These are phyloP conservation scores for Phytophthora vignae DNA, from an alignment of 352 stramenopile genomes.

Conservation along the genomic window DNA sequence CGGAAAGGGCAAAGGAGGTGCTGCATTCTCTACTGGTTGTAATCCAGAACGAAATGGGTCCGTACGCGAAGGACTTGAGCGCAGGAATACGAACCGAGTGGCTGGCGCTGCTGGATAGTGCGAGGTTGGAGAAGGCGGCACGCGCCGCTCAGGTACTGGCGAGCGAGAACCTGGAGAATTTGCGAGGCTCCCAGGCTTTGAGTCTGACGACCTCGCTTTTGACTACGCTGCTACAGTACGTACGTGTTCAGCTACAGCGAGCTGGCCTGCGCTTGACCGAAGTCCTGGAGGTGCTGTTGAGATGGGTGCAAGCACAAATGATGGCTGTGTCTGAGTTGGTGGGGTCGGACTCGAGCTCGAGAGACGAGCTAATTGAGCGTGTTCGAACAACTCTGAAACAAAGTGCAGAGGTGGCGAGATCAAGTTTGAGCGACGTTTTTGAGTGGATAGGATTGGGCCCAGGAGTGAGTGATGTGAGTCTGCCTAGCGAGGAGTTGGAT, in stretches of 20 bases:
- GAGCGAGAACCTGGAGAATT: neutral
- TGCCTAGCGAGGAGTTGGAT: conserved; percentile 23
- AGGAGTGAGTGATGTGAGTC: conserved; percentile 20
- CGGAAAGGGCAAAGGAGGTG: conserved; percentile 6
- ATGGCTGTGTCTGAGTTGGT: conserved; percentile 5
- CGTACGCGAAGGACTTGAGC: neutral
- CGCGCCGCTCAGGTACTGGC: conserved; percentile 9
- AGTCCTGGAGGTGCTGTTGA: conserved; percentile 11
- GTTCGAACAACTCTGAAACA: conserved; percentile 4
- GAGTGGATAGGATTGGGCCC: conserved; percentile 23
- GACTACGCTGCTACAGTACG: conserved; percentile 1
- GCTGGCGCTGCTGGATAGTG: conserved; percentile 11
- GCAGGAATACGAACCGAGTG: conserved; percentile 1
- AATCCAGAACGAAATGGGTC: neutral
- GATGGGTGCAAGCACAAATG: conserved; percentile 18
- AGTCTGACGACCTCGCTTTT: conserved; percentile 1
- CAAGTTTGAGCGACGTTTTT: conserved; percentile 16
- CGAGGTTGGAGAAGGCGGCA: conserved; percentile 12
- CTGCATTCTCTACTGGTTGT: conserved; percentile 4
- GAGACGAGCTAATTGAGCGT: conserved; percentile 10
- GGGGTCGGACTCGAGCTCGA: neutral
- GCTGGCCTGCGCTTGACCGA: conserved; percentile 2
- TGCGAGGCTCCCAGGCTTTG: neutral
- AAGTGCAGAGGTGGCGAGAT: conserved; percentile 2
- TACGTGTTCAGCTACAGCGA: conserved; percentile 9